These are phyloP conservation scores for Gnomoniopsis smithogilvyi DNA, from an alignment of 2,329 filamentous ascomycete genomes.

Conservation along the genomic window DNA sequence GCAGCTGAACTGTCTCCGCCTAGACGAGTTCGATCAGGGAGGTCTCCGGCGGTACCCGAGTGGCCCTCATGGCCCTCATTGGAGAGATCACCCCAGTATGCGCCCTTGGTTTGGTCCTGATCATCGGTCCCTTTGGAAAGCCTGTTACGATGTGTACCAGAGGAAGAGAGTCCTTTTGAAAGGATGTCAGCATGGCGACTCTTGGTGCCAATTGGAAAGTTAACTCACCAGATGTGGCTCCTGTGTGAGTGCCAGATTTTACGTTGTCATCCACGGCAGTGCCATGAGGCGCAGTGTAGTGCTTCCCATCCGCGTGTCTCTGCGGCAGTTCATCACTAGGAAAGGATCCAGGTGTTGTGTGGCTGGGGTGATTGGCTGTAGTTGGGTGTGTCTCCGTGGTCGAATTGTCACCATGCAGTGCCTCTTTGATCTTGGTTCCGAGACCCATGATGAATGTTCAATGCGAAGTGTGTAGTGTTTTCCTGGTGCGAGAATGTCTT, in stretches of 20 bases:
- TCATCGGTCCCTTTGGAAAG: conserved; percentile 13
- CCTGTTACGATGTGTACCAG: conserved; percentile 14
- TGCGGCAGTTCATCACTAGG: conserved; percentile 19
- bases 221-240: not conserved
- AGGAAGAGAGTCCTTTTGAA: not conserved
- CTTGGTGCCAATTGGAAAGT: too few species aligned
- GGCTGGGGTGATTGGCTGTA: not conserved
- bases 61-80: conserved; percentile 1
- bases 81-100: conserved; percentile 16
- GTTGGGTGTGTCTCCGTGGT: not conserved
- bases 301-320: conserved; percentile 12
- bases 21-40: conserved; percentile 3
- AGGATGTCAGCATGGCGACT: not conserved
- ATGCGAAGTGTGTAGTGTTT: too few species aligned
- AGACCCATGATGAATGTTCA: conserved; percentile 21
- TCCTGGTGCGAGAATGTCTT: not conserved
- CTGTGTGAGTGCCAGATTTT: conserved; percentile 3
- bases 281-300: conserved; percentile 12
- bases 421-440: conserved; percentile 25
- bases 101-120: conserved; percentile 6
- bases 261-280: conserved; percentile 1
- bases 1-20: not conserved
- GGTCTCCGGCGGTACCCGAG: not conserved
- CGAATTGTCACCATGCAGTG: conserved; percentile 20
- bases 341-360: conserved; percentile 18